phyloP scores from a whole-genome alignment of 2,329 filamentous ascomycete species.

The Pseudopithomyces maydicus region DNA sequence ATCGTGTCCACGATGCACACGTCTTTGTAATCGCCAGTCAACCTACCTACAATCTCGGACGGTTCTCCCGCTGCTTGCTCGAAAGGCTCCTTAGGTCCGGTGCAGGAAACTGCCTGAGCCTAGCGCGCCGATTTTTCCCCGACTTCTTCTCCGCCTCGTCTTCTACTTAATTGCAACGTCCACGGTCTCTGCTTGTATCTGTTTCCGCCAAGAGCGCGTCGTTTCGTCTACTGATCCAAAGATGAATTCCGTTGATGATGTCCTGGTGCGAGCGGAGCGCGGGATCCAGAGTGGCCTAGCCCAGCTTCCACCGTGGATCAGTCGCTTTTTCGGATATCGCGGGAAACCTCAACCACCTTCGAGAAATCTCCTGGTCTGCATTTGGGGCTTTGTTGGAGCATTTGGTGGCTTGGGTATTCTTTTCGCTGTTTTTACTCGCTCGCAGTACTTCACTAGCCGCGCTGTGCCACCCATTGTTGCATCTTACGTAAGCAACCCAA shows the following conservation, averaged over 20 bases:
- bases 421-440: conserved; percentile 46
- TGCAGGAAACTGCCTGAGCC: neutral
- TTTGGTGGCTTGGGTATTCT: conserved; percentile 50
- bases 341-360: conserved; percentile 32
- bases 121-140: neutral
- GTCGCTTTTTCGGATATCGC: conserved; percentile 66
- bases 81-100: too few relatives aligned
- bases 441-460: conserved; percentile 44
- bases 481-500: conserved; percentile 38
- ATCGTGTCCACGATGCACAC: too few relatives aligned
- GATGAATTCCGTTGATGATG: conserved; percentile 16
- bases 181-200: neutral
- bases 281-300: conserved; percentile 33
- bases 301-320: conserved; percentile 66
- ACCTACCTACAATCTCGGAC: neutral
- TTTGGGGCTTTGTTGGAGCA: conserved; percentile 51
- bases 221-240: neutral
- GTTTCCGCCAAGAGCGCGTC: conserved; percentile 5
- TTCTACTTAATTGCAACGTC: neutral
- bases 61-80: neutral
- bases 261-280: conserved; percentile 33
- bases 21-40: neutral
- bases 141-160: neutral
- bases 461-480: conserved; percentile 51
- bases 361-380: conserved; percentile 40